Evolutionary conservation across 352 stramenopile species (phyloP), one percentile per base, ranked within the genome.

Genomic region (Halophytophthora batemanensis): DNA sequence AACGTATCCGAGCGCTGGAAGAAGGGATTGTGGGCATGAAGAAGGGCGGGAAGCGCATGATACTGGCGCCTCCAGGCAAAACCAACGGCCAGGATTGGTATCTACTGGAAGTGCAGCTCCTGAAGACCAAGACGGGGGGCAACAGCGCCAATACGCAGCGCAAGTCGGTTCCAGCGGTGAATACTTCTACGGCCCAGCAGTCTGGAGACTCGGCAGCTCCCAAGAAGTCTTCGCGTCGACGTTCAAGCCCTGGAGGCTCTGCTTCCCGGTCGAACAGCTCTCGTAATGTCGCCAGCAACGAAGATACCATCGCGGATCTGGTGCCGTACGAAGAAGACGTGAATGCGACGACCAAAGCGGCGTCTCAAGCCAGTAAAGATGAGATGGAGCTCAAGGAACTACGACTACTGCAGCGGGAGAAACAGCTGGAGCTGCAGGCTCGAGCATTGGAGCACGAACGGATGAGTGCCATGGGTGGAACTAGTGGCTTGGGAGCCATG

Each of bases 1-100:
- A 94, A 53, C 81, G 86, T 11, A 77, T 98, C 28, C 90, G 92
- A 23, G 89, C 89, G 31, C 58, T 98, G 36, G 92, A 97, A 61
- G 74, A 91, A 54, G 82, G 77, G 1, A 77, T 97, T 18, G 14
- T 92, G 7, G 92, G 92, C 14, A 97, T 97, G 89, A 89, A 64
- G 45, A 95, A 95, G 46, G 79, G 82, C 3, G 86, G 82, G 0
- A 87, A 91, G 35, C 78, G 92, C n/a, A 79, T 96, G 46, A 79
- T 97, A 17, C 74, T 98, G 41, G 85, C 77, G n/a, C 82, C 82
- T 13, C 82, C 82, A 1, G 69, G 68, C 14, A 92, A 92, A 52
- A 90, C 82, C 12, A 92, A 88, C 22, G 76, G 77, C 18, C 66
- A 87, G 60, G 82, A 92, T 23, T 92, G 82, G 82, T 92, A 92